phyloP scores from a whole-genome alignment of 108 stramenopile genomes.

The Bacterosira constricta region DNA sequence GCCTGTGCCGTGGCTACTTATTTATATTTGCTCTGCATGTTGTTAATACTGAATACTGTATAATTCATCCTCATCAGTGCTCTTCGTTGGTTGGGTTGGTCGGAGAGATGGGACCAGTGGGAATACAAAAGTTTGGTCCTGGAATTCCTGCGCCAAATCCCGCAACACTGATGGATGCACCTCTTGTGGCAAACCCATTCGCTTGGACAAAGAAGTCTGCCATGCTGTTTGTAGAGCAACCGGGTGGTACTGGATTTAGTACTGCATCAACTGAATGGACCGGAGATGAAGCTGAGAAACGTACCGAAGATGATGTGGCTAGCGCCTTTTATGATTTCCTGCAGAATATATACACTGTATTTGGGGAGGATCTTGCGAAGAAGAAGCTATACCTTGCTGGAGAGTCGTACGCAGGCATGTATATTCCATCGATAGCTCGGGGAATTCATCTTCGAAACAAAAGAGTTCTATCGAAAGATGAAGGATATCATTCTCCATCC shows the following conservation, averaged over 20 bases:
- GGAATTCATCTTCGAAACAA: conserved; percentile 56
- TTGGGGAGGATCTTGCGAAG: conserved; percentile 52
- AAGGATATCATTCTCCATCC: neutral
- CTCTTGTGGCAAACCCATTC: conserved; percentile 42
- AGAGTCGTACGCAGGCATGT: conserved; percentile 87
- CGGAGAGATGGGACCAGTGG: conserved; percentile 44
- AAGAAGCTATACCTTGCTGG: conserved; percentile 83
- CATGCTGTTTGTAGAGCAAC: conserved; percentile 48
- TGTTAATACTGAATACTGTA: no score
- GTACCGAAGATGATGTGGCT: conserved; percentile 50
- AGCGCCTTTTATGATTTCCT: conserved; percentile 44
- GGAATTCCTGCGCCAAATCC: conserved; percentile 43
- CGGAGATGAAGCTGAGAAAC: conserved; percentile 24
- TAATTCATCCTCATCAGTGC: no score
- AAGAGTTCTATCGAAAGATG: conserved; percentile 2
- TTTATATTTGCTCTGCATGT: no score
- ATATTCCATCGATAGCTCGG: conserved; percentile 76
- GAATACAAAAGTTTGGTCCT: conserved; percentile 34
- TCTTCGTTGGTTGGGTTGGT: conserved; percentile 28
- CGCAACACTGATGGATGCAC: conserved; percentile 26
- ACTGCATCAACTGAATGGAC: conserved; percentile 42
- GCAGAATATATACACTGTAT: conserved; percentile 50
- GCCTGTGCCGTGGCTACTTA: no score
- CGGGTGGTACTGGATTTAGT: conserved; percentile 52
- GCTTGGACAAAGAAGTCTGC: conserved; percentile 52